Percentiles rank a stretch among this genome's conserved stretches.
These are phyloP conservation scores for Daldinia concentrica DNA, from an alignment of 495 filamentous ascomycete genomes.

Conservation along the genomic window DNA sequence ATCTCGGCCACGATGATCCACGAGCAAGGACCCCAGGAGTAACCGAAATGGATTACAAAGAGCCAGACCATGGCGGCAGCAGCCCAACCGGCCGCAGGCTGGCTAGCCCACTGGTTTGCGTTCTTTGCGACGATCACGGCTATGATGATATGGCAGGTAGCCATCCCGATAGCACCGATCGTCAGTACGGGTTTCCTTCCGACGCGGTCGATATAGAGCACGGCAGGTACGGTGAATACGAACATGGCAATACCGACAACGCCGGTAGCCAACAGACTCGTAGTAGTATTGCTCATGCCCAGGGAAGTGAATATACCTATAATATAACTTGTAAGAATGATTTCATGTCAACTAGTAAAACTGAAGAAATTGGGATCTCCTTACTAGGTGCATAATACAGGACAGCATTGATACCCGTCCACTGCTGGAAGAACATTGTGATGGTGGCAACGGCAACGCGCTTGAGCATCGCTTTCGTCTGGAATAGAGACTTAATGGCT, in stretches of 20 bases:
- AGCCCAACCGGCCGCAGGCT: conserved; percentile 76
- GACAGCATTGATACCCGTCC: conserved; percentile 77
- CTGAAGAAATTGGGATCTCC: neutral
- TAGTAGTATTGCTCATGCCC: conserved; percentile 69
- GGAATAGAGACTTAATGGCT: conserved; percentile 76
- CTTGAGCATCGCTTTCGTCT: conserved; percentile 76
- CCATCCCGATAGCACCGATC: conserved; percentile 67
- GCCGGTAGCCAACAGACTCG: conserved; percentile 78
- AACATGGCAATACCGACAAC: conserved; percentile 83
- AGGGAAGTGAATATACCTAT: conserved; percentile 70
- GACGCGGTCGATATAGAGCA: conserved; percentile 70
- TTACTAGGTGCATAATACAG: conserved; percentile 73
- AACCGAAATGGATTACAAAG: conserved; percentile 83
- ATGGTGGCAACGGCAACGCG: conserved; percentile 73
- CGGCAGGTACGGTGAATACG: conserved; percentile 71
- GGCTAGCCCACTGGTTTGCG: conserved; percentile 63
- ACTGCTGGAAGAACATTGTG: conserved; percentile 82
- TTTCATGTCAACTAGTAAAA: neutral
- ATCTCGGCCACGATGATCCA: conserved; percentile 81
- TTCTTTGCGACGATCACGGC: conserved; percentile 75
- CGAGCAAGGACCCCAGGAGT: conserved; percentile 75
- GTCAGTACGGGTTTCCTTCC: conserved; percentile 67
- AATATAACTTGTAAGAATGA: neutral
- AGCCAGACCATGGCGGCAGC: conserved; percentile 84
- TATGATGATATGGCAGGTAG: conserved; percentile 73